Conservation (phyloP, 1,284 basidiomycete genomes). For the Austroboletus rostrupii region DNA sequence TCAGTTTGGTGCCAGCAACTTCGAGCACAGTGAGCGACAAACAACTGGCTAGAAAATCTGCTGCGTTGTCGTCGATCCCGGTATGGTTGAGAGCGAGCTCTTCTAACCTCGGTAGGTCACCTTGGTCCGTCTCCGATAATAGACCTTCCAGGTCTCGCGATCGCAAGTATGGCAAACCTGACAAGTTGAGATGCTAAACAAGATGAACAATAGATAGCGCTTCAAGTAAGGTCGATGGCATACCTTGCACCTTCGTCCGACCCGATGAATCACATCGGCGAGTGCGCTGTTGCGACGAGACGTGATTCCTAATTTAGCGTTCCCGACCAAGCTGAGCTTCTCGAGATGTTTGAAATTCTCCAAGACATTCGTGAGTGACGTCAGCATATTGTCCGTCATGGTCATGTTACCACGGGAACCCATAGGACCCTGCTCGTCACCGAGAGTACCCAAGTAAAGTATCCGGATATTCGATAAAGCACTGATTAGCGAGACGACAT, state of each 20-base stretch:
- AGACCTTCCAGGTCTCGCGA: conserved; percentile 53
- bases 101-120: conserved; percentile 38
- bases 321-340: conserved; percentile 57
- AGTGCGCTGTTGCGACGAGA: conserved; percentile 36
- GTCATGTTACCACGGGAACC: conserved; percentile 49
- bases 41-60: conserved; percentile 52
- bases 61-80: conserved; percentile 52
- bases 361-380: conserved; percentile 41
- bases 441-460: conserved; percentile 59
- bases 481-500: conserved; percentile 41
- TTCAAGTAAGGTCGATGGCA: background rate
- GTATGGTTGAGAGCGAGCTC: conserved; percentile 60
- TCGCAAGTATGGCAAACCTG: conserved; percentile 48
- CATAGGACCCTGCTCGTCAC: conserved; percentile 44
- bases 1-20: conserved; percentile 56
- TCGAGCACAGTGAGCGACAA: conserved; percentile 43
- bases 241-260: conserved; percentile 62
- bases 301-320: conserved; percentile 51
- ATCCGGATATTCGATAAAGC: conserved; percentile 41
- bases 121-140: conserved; percentile 30
- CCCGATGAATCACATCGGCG: conserved; percentile 42
- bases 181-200: conserved; percentile 49
- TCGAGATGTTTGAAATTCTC: conserved; percentile 39
- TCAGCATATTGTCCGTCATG: conserved; percentile 50
- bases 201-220: background rate